Evolutionary conservation across 2,329 filamentous ascomycete genomes (phyloP).

Genomic region (Massarina eburnea): DNA sequence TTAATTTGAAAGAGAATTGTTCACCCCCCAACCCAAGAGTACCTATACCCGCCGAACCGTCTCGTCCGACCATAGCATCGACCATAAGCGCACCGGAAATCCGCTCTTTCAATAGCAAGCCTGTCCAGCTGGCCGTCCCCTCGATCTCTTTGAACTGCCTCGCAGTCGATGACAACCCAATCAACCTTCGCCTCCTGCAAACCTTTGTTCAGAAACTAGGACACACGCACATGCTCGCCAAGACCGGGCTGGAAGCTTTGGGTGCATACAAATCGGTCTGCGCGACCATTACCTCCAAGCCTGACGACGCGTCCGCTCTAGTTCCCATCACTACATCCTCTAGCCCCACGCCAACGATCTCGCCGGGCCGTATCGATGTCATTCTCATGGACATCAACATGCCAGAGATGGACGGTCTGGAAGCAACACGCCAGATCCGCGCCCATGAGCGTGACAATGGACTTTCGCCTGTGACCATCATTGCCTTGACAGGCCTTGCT

Average conservation of each 20-base stretch:
- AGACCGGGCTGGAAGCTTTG: conserved; percentile 42
- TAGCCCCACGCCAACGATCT: conserved; percentile 55
- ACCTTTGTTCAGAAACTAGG: conserved; percentile 40
- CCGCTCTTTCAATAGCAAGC: conserved; percentile 17
- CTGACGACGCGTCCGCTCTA: conserved; percentile 11
- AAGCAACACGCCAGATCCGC: conserved; percentile 45
- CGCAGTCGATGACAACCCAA: conserved; percentile 44
- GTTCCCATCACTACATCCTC: conserved; percentile 42
- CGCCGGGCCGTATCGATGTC: conserved; percentile 25
- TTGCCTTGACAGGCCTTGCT: conserved; percentile 57
- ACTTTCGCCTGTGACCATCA: conserved; percentile 49
- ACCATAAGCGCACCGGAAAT: conserved; percentile 37
- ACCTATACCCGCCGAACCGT: conserved; percentile 9
- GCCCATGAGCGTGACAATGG: conserved; percentile 49
- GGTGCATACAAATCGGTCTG: conserved; percentile 28
- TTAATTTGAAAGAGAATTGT: conserved; percentile 31
- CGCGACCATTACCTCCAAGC: not conserved
- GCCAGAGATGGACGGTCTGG: conserved; percentile 44
- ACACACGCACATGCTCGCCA: conserved; percentile 35
- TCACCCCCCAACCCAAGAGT: conserved; percentile 13
- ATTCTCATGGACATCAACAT: conserved; percentile 43
- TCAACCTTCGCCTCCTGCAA: conserved; percentile 41
- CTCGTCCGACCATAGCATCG: conserved; percentile 29
- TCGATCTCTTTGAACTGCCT: conserved; percentile 32
- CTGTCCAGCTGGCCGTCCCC: conserved; percentile 19